Evolutionary conservation across 495 filamentous ascomycete species (phyloP).

Genomic region (Talaromyces wortmannii): DNA sequence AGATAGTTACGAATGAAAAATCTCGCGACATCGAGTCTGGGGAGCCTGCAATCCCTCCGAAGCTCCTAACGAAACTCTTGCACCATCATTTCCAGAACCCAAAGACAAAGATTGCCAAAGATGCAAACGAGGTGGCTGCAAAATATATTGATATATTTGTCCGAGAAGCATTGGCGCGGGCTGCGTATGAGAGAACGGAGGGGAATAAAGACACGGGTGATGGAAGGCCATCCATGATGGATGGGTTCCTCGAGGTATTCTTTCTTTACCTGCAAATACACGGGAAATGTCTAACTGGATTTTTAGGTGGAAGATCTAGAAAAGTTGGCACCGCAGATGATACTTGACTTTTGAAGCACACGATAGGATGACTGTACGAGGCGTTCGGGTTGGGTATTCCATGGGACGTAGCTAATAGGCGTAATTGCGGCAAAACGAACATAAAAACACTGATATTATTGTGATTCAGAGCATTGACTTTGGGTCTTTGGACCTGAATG

Average conservation of each 20-base stretch:
- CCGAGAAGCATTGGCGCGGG: conserved; percentile 80
- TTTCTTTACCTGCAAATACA: too few species aligned
- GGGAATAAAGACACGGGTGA: conserved; percentile 15
- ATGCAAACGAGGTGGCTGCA: conserved; percentile 70
- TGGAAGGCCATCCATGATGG: conserved; percentile 23
- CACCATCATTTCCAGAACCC: conserved; percentile 69
- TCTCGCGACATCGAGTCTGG: conserved; percentile 24
- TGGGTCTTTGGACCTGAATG: too few species aligned
- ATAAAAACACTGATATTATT: too few species aligned
- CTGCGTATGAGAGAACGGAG: conserved; percentile 59
- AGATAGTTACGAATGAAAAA: conserved; percentile 26
- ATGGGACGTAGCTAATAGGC: too few species aligned
- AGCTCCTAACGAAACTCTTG: conserved; percentile 66
- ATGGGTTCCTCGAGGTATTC: conserved; percentile 67
- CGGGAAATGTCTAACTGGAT: neutral
- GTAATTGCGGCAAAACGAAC: too few species aligned
- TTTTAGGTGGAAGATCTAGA: conserved; percentile 65
- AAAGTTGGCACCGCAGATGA: conserved; percentile 79
- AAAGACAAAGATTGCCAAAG: conserved; percentile 67
- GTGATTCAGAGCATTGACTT: too few species aligned
- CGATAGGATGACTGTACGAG: neutral
- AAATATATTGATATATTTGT: conserved; percentile 93
- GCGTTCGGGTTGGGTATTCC: neutral
- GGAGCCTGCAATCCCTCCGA: conserved; percentile 58
- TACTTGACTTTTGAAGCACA: conserved; percentile 68